A percentile compares a stretch with the other conserved stretches of the same genome.
Evolutionary conservation across 2,329 filamentous ascomycete species (phyloP).

Genomic region (Coniosporium tulheliwenetii): DNA sequence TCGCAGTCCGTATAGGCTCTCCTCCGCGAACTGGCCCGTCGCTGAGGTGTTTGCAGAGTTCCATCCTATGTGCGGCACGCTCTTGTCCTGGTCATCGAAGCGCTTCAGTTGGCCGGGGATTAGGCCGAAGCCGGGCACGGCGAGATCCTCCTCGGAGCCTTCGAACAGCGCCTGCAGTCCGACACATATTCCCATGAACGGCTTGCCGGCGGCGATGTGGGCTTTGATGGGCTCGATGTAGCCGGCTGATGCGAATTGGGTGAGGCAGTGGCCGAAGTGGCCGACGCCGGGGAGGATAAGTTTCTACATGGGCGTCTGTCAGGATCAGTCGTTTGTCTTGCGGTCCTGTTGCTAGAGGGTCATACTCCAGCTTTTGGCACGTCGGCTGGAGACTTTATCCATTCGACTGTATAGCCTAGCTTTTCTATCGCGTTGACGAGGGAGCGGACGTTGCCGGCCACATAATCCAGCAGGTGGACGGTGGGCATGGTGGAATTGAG

Average conservation of each 20-base stretch:
- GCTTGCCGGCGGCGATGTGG: constrained; percentile 82
- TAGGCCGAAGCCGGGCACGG: constrained; percentile 58
- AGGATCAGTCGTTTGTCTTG: constrained; percentile 12
- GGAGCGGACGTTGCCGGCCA: constrained; percentile 90
- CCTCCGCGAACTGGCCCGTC: constrained; percentile 20
- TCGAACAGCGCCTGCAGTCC: constrained; percentile 83
- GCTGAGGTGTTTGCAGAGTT: constrained; percentile 62
- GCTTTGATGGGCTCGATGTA: constrained; percentile 69
- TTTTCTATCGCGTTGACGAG: constrained; percentile 97
- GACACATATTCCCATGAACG: constrained; percentile 96
- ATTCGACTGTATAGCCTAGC: constrained; percentile 82
- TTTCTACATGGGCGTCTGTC: constrained; percentile 41
- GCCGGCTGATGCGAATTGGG: constrained; percentile 64
- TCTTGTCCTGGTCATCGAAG: constrained; percentile 65
- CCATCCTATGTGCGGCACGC: constrained; percentile 98
- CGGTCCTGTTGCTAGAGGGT: background rate
- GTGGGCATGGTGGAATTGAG: constrained; percentile 42
- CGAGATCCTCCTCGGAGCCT: constrained; percentile 63
- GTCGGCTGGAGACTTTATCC: constrained; percentile 75
- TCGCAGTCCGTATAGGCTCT: constrained; percentile 61
- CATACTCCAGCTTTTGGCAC: constrained; percentile 68
- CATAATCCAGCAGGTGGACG: constrained; percentile 74
- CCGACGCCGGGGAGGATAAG: constrained; percentile 93
- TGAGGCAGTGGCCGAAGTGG: constrained; percentile 92
- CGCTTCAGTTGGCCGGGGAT: constrained; percentile 56